Evolutionary conservation across 129 eudicot genomes (phyloP), one percentile per base, ranked within the genome.

Genomic region (Glebionis coronaria): DNA sequence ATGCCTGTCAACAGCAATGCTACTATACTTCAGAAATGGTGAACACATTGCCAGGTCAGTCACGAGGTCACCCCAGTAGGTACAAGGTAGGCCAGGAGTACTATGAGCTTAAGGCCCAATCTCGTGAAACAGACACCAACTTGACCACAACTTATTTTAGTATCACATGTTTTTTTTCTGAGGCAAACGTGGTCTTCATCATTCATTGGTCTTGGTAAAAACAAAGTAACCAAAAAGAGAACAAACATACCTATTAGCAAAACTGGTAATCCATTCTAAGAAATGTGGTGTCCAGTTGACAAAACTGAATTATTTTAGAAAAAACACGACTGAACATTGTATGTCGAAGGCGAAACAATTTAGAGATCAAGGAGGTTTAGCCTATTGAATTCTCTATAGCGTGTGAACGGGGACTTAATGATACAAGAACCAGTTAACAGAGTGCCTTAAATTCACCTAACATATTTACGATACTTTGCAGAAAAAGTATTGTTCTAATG

Each of bases 61-160:
- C 60, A 54, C 31, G 3, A 20, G 29, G 60, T 54, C 29, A 54
- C 25, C 10, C 31, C 14, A 1, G 27, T 53, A 16, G 59, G 59
- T 3, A 6, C 11, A 6, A 20, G 23, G 40, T 35, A 35, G 40
- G 40, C 40, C 25, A 12, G 29, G 23, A 19, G 28, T 20, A 54
- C 29, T 5, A 18, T 35, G 40, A 35, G 40, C 40, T 35, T 35
- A 35, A 35, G 40, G 40, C 40, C 40, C 40, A 2, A 35, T 6
- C 8, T 8, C 8, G 38, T 54, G 10, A 54, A 20, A 18, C 11
- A 18, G 60, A 12, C 21, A 54, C 6, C 20, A 54, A 4, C 60
- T 13, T 54, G 60, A 54, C 60, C 31, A 5, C 21, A 54, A 54
- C 60, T 54, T 54, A 54, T 9, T 54, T 54, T 54, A 54, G 11